phyloP scores from a whole-genome alignment of 345 rosid species.

The Hypericum perforatum region DNA sequence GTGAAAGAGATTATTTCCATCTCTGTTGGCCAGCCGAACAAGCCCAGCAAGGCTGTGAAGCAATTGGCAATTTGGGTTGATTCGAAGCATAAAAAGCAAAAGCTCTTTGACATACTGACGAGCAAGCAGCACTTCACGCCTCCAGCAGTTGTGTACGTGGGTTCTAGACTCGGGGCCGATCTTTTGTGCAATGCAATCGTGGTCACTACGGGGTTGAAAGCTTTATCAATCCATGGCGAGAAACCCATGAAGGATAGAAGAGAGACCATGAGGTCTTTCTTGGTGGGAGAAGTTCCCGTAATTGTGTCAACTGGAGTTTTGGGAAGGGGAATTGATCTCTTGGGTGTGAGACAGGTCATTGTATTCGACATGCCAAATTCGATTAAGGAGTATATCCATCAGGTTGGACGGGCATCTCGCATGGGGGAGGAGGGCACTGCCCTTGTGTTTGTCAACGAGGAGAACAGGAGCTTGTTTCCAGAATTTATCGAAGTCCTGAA shows the following conservation, averaged over 20 bases:
- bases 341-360: slow-evolving; percentile 75
- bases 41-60: slow-evolving; percentile 62
- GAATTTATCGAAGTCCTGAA: slow-evolving; percentile 46
- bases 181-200: slow-evolving; percentile 67
- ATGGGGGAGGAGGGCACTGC: slow-evolving; percentile 69
- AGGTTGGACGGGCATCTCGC: slow-evolving; percentile 79
- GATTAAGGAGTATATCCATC: slow-evolving; percentile 68
- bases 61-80: slow-evolving; percentile 88
- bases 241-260: slow-evolving; percentile 91
- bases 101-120: slow-evolving; percentile 72
- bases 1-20: slow-evolving; percentile 30
- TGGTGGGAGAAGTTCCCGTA: slow-evolving; percentile 65
- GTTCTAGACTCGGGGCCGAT: slow-evolving; percentile 89
- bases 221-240: slow-evolving; percentile 81
- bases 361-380: slow-evolving; percentile 87
- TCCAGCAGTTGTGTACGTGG: slow-evolving; percentile 69
- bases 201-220: slow-evolving; percentile 58
- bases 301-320: slow-evolving; percentile 77
- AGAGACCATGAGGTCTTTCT: slow-evolving; percentile 51
- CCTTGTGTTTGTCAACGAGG: slow-evolving; percentile 58
- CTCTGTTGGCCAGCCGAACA: slow-evolving; percentile 57
- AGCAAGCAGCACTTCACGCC: slow-evolving; percentile 73
- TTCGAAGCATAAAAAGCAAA: slow-evolving; percentile 81
- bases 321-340: slow-evolving; percentile 75
- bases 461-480: slow-evolving; percentile 51